phyloP scores from a whole-genome alignment of 345 rosid genomes.

The Salix purpurea region DNA sequence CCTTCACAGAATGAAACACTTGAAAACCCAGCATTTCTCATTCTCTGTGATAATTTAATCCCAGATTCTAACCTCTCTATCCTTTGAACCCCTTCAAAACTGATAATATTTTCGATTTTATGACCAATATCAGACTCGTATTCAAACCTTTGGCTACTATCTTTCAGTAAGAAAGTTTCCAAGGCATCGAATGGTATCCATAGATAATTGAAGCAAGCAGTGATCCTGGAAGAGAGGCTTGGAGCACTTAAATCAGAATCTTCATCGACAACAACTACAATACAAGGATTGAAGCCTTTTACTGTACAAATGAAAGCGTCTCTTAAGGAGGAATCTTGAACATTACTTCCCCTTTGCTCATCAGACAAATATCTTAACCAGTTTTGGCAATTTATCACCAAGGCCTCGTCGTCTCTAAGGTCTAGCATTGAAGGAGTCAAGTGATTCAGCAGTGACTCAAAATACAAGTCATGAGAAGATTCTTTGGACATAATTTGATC shows the following conservation, averaged over 20 bases:
- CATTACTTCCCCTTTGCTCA: constrained; percentile 18
- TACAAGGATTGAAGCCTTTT: constrained; percentile 43
- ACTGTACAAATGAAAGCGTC: constrained; percentile 42
- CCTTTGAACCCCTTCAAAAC: constrained; percentile 49
- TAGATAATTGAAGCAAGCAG: constrained; percentile 56
- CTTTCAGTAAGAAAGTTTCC: constrained; percentile 66
- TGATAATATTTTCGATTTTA: constrained; percentile 52
- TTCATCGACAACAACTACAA: constrained; percentile 51
- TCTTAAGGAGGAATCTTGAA: constrained; percentile 22
- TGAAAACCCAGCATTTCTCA: constrained; percentile 43
- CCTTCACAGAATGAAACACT: constrained; percentile 52
- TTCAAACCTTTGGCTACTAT: constrained; percentile 52
- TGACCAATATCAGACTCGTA: constrained; percentile 60
- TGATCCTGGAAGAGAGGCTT: constrained; percentile 46
- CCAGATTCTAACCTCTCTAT: constrained; percentile 54
- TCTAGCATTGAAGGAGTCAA: constrained; percentile 31
- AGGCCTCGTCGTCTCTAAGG: constrained; percentile 49
- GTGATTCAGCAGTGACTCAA: constrained; percentile 36
- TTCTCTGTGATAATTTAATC: constrained; percentile 37
- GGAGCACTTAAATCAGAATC: constrained; percentile 50
- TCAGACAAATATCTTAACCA: constrained; percentile 59
- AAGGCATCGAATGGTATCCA: constrained; percentile 77
- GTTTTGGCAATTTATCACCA: constrained; percentile 62
- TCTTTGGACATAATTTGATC: constrained; percentile 13
- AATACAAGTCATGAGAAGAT: constrained; percentile 13